Base-by-base conservation (phyloP, 805 yeast genomes). In the Candida tallmaniae region DNA sequence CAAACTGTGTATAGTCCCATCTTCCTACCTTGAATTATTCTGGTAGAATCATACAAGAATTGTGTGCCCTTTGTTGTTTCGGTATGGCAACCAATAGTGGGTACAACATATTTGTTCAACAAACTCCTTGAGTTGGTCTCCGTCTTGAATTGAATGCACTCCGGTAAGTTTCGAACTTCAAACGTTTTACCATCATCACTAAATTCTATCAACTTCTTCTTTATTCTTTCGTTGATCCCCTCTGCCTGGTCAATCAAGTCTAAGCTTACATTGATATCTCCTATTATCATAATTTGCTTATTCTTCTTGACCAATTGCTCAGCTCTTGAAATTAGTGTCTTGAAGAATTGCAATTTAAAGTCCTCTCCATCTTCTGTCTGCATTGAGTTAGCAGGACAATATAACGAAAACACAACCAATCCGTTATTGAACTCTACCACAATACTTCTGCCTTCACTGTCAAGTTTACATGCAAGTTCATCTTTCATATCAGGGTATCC, bases 381-480 rank as follows among this genome's bases (percentile, higher is more conserved):
- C 56, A 68, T 66, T 0, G 97, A 85, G 52, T 87, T 86, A 1
- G 97, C 97, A 0, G 97, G 97, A 52, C 97, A 90, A 51, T 90
- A 90, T 4, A 81, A 69, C 0, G 80, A 66, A 29, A 84, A 73
- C 0, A 84, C 54, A 3, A 84, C 84, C 1, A 77, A 50, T 34
- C 77, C 73, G 41, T 67, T 70, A 1, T 79, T 74, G 16, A 89
- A 51, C 50, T 93, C 97, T 0, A 89, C 58, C 4, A 85, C 70
- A 2, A 88, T 70, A 39, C 85, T 75, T 28, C 98, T 65, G 1
- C 97, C 97, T 54, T 93, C 93, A n/a, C 73, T 51, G 51, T 90
- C 98, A 0, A 93, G 46, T 5, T 61, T 57, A 11, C 64, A 39
- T 0, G 65, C 74, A 4, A 58, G 59, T 3, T 58, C 61, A 12